Evolutionary conservation across 805 yeast genomes (phyloP).

Genomic region (Kodamaea lidongshanica): DNA sequence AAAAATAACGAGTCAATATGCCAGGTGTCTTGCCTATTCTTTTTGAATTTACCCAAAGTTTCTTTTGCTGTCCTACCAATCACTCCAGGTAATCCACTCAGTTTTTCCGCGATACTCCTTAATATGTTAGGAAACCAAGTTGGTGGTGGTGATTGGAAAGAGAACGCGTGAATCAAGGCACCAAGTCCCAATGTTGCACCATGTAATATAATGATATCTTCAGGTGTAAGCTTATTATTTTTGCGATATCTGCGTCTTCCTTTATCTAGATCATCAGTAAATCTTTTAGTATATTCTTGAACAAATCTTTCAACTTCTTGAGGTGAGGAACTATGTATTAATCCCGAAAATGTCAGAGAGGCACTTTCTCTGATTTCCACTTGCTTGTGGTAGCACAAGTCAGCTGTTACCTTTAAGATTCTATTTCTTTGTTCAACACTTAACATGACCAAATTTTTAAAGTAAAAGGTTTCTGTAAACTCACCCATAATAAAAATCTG

Average conservation of each 20-base stretch:
- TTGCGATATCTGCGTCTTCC: slow-evolving; percentile 41
- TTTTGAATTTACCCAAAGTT: slow-evolving; percentile 75
- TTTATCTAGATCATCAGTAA: slow-evolving; percentile 25
- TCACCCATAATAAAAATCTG: slow-evolving; percentile 64
- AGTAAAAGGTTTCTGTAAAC: slow-evolving; percentile 64
- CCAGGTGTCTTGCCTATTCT: slow-evolving; percentile 94
- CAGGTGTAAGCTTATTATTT: slow-evolving; percentile 32
- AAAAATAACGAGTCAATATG: slow-evolving; percentile 76
- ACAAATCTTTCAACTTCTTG: slow-evolving; percentile 41
- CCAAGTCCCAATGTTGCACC: slow-evolving; percentile 88
- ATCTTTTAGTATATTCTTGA: slow-evolving; percentile 27
- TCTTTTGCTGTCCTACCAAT: slow-evolving; percentile 82
- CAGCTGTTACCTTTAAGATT: slow-evolving; percentile 47
- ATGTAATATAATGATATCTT: slow-evolving; percentile 51
- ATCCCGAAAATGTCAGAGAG: slow-evolving; percentile 68
- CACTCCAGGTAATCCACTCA: slow-evolving; percentile 67
- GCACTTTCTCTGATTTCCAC: slow-evolving; percentile 73
- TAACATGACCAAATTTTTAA: slow-evolving; percentile 58
- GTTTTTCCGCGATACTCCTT: slow-evolving; percentile 61
- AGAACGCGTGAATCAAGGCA: slow-evolving; percentile 81
- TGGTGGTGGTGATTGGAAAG: slow-evolving; percentile 89
- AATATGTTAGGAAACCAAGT: slow-evolving; percentile 76
- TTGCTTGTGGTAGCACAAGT: slow-evolving; percentile 53
- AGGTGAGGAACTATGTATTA: slow-evolving; percentile 60
- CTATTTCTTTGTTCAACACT: slow-evolving; percentile 38